These are phyloP conservation scores for Artemisia tridentata DNA, from an alignment of 129 eudicot genomes.

Conservation along the genomic window DNA sequence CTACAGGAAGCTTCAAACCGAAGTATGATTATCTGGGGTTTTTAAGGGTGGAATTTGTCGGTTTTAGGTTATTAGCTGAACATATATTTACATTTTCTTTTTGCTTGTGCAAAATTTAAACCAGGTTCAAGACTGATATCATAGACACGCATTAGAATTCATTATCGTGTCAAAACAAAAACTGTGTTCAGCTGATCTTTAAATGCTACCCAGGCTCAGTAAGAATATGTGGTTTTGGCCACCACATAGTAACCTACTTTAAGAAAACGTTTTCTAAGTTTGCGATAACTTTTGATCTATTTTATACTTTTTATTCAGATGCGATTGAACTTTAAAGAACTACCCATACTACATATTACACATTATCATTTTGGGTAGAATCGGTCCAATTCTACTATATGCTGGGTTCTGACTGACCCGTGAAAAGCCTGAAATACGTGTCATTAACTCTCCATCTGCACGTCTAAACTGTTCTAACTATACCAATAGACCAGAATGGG, in stretches of 20 bases:
- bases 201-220: neutral
- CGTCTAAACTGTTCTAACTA: too few species aligned
- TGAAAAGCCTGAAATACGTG: neutral
- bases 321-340: too few species aligned
- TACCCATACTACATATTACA: neutral
- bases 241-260: neutral
- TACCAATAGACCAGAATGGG: neutral
- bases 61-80: too few species aligned
- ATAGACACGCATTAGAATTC: neutral
- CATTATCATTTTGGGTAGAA: neutral
- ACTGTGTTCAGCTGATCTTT: neutral
- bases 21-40: too few species aligned
- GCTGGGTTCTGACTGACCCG: neutral
- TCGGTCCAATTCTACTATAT: neutral
- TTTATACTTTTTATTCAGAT: too few species aligned
- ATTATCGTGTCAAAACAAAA: neutral
- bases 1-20: too few species aligned
- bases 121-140: neutral
- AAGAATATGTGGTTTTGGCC: neutral
- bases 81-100: too few species aligned
- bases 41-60: too few species aligned
- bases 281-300: neutral
- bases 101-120: neutral
- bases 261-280: neutral
- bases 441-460: too few species aligned